Evolutionary conservation across 371 early-diverging fungal genomes (phyloP).

Genomic region (Mortierella sp.): DNA sequence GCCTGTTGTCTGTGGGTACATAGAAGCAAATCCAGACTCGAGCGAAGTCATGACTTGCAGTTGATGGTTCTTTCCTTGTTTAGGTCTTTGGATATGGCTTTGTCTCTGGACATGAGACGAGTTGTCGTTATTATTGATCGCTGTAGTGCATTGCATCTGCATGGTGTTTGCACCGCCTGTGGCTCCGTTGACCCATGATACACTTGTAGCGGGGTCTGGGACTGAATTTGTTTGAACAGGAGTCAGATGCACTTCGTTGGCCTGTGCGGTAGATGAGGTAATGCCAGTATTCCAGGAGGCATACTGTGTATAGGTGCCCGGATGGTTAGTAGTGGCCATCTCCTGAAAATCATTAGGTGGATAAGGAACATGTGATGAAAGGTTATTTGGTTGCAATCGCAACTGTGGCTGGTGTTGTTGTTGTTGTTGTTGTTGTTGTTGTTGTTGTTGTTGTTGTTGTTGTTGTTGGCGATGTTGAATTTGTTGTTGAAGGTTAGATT

Average conservation of each 20-base stretch:
- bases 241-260: slow-evolving; percentile 3
- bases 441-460: slow-evolving; percentile 26
- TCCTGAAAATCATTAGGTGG: slow-evolving; percentile 25
- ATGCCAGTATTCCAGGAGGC: slow-evolving; percentile 14
- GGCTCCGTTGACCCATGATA: slow-evolving; percentile 31
- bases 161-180: neutral
- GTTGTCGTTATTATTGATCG: neutral
- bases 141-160: slow-evolving; percentile 6
- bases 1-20: slow-evolving; percentile 7
- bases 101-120: slow-evolving; percentile 3
- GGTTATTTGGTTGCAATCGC: neutral
- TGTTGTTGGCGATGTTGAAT: slow-evolving; percentile 16
- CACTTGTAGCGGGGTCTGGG: slow-evolving; percentile 6
- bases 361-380: neutral
- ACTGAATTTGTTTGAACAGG: slow-evolving; percentile 5
- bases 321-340: slow-evolving; percentile 18
- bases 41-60: slow-evolving; percentile 37
- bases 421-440: slow-evolving; percentile 8
- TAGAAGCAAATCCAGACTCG: slow-evolving; percentile 21
- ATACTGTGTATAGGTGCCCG: slow-evolving; percentile 9
- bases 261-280: neutral
- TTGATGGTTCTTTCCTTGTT: slow-evolving; percentile 2
- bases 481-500: slow-evolving; percentile 17
- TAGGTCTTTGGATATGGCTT: slow-evolving; percentile 7
- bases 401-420: slow-evolving; percentile 2